Base-by-base conservation (phyloP, 2,329 filamentous ascomycete genomes). In the Botrytis tulipae region DNA sequence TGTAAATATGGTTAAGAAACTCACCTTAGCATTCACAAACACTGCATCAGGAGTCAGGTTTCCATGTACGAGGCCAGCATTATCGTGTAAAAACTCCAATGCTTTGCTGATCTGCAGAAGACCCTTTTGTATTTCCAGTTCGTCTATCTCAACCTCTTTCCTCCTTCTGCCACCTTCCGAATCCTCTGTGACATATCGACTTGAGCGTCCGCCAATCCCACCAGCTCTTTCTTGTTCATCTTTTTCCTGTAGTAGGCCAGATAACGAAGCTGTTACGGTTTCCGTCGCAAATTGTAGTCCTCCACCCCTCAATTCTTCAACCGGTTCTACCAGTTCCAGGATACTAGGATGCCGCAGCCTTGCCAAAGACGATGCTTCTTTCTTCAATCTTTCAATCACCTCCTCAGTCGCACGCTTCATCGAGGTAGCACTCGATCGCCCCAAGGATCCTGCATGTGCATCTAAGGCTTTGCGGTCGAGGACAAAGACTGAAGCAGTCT, bases 281-380 rank as follows among this genome's bases (percentile, higher is more conserved):
- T 99, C 96, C 0, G 96, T 98, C 40, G 94, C 95, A 83, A 99
- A 99, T 87, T 98, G 97, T 74, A 99, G 85, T 1, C 95, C 95
- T 5, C 96, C 95, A 78, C 89, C 93, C 74, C 96, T 88, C 20
- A 93, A 98, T 76, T 99, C 96, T 82, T 99, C 96, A 10, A 98
- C 93, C 0, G 96, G 96, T 82, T 99, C 96, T 62, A 95, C 92
- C 51, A 99, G 87, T 81, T 99, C 96, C 63, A 99, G 86, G 71
- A 99, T 90, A 77, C 92, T 97, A 1, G 96, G 96, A 81, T 99
- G 96, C 40, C 96, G 89, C 76, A 99, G 85, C 75, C 94, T 91
- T 60, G 96, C 95, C 54, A 99, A 87, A 76, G 92, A 94, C 75
- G 93, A 93, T 2, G 95, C 96, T 82, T 98, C 96, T 81, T 94